phyloP scores from a whole-genome alignment of 2,329 filamentous ascomycete species.

The Paraconiothyrium sp. region DNA sequence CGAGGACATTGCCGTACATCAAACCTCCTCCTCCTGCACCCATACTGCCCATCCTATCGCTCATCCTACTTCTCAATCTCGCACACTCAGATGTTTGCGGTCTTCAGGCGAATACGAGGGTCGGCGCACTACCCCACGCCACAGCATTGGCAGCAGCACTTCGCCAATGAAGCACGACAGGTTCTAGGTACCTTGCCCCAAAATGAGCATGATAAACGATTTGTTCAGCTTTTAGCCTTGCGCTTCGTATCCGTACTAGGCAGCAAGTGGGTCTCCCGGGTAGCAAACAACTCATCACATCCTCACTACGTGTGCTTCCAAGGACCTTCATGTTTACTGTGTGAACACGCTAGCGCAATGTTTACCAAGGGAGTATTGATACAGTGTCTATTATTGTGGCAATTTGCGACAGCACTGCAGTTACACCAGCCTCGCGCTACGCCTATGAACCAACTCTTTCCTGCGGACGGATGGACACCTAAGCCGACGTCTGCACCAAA shows the following conservation, averaged over 20 bases:
- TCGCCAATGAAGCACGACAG: neutral
- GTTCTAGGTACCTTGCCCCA: neutral
- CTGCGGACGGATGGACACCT: conserved; percentile 23
- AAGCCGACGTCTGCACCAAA: conserved; percentile 18
- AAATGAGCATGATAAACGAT: neutral
- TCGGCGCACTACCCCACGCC: neutral
- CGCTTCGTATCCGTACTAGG: neutral
- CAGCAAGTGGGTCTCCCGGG: neutral
- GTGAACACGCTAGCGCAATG: neutral
- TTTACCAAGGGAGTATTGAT: neutral
- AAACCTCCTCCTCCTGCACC: too few relatives aligned
- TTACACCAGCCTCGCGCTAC: conserved; percentile 22
- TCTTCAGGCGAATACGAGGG: conserved; percentile 1
- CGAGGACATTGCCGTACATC: too few relatives aligned
- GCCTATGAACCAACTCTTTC: conserved; percentile 11
- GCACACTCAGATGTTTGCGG: neutral
- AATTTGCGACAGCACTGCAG: conserved; percentile 8
- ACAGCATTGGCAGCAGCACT: neutral
- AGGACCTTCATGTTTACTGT: neutral
- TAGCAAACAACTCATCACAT: neutral
- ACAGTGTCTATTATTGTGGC: neutral
- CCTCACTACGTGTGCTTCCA: neutral
- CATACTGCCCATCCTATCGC: too few relatives aligned
- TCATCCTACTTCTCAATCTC: too few relatives aligned
- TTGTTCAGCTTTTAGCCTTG: neutral